Evolutionary conservation across 192 early-diverging fungal genomes (phyloP).

Genomic region (Umbelopsis sp.): DNA sequence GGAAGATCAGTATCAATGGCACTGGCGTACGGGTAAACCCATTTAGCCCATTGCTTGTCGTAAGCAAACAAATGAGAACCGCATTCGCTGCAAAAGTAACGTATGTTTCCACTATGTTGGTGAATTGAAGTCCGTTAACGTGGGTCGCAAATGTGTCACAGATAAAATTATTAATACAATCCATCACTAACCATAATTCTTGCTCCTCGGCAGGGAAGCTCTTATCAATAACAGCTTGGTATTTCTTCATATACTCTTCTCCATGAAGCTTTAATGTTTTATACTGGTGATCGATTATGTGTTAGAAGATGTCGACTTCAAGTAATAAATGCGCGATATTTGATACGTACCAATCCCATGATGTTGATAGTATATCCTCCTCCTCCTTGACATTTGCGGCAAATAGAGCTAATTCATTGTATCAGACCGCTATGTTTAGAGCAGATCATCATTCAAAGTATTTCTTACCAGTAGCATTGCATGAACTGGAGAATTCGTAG

Average conservation of each 20-base stretch:
- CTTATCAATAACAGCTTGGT: slow-evolving; percentile 39
- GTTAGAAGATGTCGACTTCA: background rate
- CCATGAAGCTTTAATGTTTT: slow-evolving; percentile 39
- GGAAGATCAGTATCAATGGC: slow-evolving; percentile 61
- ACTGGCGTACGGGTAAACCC: slow-evolving; percentile 47
- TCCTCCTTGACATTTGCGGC: slow-evolving; percentile 64
- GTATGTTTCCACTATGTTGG: slow-evolving; percentile 35
- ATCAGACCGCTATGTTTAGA: background rate
- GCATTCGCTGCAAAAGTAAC: slow-evolving; percentile 60
- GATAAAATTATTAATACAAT: background rate
- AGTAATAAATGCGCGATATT: background rate
- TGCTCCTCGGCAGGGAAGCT: slow-evolving; percentile 13
- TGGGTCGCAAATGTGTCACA: background rate
- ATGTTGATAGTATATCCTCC: slow-evolving; percentile 60
- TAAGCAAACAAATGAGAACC: slow-evolving; percentile 54
- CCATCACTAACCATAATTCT: slow-evolving; percentile 26
- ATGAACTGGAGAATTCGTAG: slow-evolving; percentile 34
- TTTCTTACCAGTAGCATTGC: slow-evolving; percentile 55
- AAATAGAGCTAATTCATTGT: slow-evolving; percentile 49
- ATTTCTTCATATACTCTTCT: slow-evolving; percentile 32
- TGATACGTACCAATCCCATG: slow-evolving; percentile 42
- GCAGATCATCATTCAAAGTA: background rate
- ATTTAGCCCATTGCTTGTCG: slow-evolving; percentile 25
- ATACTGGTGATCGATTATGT: slow-evolving; percentile 7
- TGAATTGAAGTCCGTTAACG: no score